A percentile compares a stretch with the other conserved stretches of the same genome.
Conservation (phyloP, 2,329 filamentous ascomycete genomes). For the Ascomycota sp. region DNA sequence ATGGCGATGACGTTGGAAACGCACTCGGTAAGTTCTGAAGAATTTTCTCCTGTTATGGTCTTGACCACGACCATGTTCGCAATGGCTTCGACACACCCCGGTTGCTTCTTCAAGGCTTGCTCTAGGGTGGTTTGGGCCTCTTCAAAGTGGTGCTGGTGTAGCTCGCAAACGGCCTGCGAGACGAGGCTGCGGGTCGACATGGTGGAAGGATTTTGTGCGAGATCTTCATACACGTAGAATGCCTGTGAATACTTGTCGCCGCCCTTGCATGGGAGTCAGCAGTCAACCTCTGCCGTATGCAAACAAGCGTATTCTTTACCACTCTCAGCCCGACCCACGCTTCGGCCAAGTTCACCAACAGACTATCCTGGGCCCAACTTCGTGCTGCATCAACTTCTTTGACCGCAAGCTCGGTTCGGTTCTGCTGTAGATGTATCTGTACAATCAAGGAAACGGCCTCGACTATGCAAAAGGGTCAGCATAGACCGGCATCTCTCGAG, state of each 20-base stretch:
- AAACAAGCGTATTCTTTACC: constrained; percentile 22
- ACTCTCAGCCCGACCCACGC: constrained; percentile 80
- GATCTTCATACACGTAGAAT: constrained; percentile 93
- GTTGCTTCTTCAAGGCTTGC: constrained; percentile 54
- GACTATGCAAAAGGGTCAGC: constrained; percentile 20
- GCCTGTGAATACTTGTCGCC: constrained; percentile 90
- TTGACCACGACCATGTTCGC: constrained; percentile 68
- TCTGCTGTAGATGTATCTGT: constrained; percentile 81
- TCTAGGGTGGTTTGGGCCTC: constrained; percentile 76
- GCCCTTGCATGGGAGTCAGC: constrained; percentile 29
- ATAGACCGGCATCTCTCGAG: neutral
- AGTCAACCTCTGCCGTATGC: neutral
- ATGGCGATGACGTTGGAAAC: constrained; percentile 8
- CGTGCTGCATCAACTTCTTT: constrained; percentile 76
- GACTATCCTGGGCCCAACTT: constrained; percentile 83
- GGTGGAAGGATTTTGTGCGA: constrained; percentile 67
- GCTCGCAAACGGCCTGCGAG: constrained; percentile 72
- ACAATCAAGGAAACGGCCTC: constrained; percentile 68
- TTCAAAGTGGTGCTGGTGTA: constrained; percentile 70
- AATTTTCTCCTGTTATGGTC: constrained; percentile 51
- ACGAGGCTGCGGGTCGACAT: constrained; percentile 56
- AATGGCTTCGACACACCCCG: constrained; percentile 48
- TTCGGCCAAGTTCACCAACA: constrained; percentile 84
- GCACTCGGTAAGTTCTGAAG: constrained; percentile 37
- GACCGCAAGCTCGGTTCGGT: constrained; percentile 69